phyloP scores from a whole-genome alignment of 805 yeast species.

The Brettanomyces anomalus region DNA sequence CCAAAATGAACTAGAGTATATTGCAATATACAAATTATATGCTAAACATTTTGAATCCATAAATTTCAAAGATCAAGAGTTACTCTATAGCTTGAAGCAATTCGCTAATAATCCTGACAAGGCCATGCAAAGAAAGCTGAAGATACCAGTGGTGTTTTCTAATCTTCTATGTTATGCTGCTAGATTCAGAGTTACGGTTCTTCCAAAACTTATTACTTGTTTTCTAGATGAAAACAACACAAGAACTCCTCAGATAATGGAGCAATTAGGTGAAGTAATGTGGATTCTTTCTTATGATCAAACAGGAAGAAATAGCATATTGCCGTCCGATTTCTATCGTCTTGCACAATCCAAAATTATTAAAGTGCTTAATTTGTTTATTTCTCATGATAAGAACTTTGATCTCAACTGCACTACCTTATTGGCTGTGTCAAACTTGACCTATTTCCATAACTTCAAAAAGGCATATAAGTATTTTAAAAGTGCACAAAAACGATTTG shows the following conservation, averaged over 20 bases:
- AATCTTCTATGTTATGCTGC: conserved; percentile 19
- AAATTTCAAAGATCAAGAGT: conserved; percentile 21
- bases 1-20: conserved; percentile 17
- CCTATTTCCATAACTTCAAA: conserved; percentile 14
- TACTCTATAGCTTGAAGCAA: conserved; percentile 16
- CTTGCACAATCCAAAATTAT: conserved; percentile 20
- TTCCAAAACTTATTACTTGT: conserved; percentile 14
- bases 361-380: conserved; percentile 13
- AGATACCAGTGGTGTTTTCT: conserved; percentile 20
- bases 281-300: conserved; percentile 24
- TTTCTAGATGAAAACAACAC: conserved; percentile 10
- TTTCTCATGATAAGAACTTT: conserved; percentile 7
- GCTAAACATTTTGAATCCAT: conserved; percentile 11
- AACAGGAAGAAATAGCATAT: conserved; percentile 17
- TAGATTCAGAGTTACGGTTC: conserved; percentile 12
- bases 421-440: conserved; percentile 21
- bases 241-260: conserved; percentile 8
- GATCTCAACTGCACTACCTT: conserved; percentile 19
- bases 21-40: conserved; percentile 18
- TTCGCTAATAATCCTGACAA: conserved; percentile 7
- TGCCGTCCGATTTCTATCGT: conserved; percentile 15
- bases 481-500: conserved; percentile 23
- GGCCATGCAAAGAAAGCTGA: conserved; percentile 1
- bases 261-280: conserved; percentile 21
- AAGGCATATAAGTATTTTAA: conserved; percentile 18